Evolutionary conservation across 129 eudicot species (phyloP).

Genomic region (Centella asiatica): DNA sequence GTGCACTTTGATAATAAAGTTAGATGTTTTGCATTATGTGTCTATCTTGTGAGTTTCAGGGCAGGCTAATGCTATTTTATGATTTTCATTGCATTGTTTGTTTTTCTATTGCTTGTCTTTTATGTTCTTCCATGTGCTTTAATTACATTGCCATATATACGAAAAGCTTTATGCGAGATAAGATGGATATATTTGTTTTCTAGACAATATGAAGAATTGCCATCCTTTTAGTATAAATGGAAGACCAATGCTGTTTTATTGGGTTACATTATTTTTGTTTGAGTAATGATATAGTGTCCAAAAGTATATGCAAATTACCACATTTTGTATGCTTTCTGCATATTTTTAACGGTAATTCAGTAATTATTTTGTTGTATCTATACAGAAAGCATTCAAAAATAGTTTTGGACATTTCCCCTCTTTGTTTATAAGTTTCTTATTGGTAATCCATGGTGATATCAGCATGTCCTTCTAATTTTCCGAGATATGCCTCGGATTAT

Average conservation of each 20-base stretch:
- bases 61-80: slow-evolving; percentile 3
- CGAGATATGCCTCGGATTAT: slow-evolving; percentile 66
- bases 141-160: not conserved
- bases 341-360: no score
- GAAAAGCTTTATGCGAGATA: not conserved
- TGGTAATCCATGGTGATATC: slow-evolving; percentile 15
- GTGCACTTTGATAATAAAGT: no score
- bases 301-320: no score
- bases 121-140: not conserved
- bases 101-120: not conserved
- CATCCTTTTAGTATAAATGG: not conserved
- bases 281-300: no score
- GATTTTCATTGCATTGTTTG: not conserved
- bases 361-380: no score
- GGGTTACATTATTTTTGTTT: no score
- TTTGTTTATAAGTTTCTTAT: not conserved
- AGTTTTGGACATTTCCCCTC: no score
- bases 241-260: not conserved
- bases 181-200: not conserved
- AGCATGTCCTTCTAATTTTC: slow-evolving; percentile 94
- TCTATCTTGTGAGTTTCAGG: no score
- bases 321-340: no score
- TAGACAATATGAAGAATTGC: not conserved
- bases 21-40: no score
- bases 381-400: no score